Evolutionary conservation across 768 basidiomycete species (phyloP).

Genomic region (Tylopilus intermedius): DNA sequence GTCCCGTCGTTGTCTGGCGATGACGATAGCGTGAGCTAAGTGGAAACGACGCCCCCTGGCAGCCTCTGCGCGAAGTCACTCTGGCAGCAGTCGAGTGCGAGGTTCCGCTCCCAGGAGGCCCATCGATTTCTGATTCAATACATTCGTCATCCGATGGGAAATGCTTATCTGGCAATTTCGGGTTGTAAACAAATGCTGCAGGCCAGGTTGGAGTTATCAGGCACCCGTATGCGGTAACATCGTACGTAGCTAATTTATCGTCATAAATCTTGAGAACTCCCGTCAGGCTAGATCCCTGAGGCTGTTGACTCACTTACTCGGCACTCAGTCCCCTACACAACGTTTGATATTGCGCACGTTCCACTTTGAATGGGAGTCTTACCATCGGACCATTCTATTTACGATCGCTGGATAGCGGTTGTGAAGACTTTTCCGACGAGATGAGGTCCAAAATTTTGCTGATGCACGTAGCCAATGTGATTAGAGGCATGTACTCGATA

Average conservation of each 20-base stretch:
- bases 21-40: slow-evolving; percentile 16
- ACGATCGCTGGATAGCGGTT: neutral
- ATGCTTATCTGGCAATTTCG: neutral
- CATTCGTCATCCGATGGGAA: neutral
- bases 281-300: slow-evolving; percentile 7
- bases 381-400: neutral
- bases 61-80: neutral
- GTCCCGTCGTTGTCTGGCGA: slow-evolving; percentile 3
- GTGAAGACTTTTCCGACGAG: neutral
- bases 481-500: slow-evolving; percentile 13
- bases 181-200: neutral
- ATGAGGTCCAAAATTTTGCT: slow-evolving; percentile 1
- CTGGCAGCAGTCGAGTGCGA: neutral
- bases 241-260: slow-evolving; percentile 22
- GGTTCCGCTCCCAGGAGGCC: slow-evolving; percentile 1
- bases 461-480: slow-evolving; percentile 5
- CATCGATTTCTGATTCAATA: slow-evolving; percentile 3
- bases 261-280: slow-evolving; percentile 21
- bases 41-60: slow-evolving; percentile 1
- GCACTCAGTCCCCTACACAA: slow-evolving; percentile 1
- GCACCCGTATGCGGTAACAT: slow-evolving; percentile 14
- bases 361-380: neutral
- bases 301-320: slow-evolving; percentile 23
- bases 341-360: neutral
- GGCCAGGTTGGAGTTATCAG: slow-evolving; percentile 3